Evolutionary conservation across 164 flowering plant species (phyloP), one percentile per base, ranked within the genome.

Genomic region (Vitis cinerea): DNA sequence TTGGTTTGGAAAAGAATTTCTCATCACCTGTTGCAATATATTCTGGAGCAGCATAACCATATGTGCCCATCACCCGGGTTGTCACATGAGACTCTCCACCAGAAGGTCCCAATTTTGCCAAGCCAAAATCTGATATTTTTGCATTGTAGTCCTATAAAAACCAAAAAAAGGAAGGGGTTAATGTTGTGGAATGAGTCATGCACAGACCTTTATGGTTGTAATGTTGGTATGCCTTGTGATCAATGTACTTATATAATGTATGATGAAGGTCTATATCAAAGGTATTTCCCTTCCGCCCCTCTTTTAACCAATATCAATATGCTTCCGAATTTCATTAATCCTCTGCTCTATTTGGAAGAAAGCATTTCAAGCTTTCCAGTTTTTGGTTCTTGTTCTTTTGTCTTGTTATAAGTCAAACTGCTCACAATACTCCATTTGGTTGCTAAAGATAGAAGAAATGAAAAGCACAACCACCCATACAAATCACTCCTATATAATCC

Each of bases 31-130:
- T 83, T 58, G 82, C 80, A 66, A 83, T 27, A 49, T 83, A 83
- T 58, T 83, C 86, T 0, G 84, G 86, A 59, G 88, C 88, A 63
- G 85, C 86, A 75, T 85, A 85, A 10, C 88, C 88, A 63, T 76
- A 69, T 3, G 88, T 85, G 67, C 88, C 88, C 80, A 83, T 83
- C 15, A 85, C 55, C 61, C 83, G 75, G 50, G 88, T 85, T n/a
- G 86, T 77, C 44, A 85, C 86, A 49, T 83, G 86, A 15, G 88
- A 70, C 6, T 71, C 70, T 52, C 76, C 83, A 10, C 65, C 83
- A 7, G 82, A 58, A 37, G 88, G 88, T 50, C 88, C 88, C 67
- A 83, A 63, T 56, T 79, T 85, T 9, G 86, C 88, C 74, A 85
- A 74, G 16, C 88, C 88, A 71, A 85, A 85, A 76, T 85, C 88